Evolutionary conservation across 2,329 filamentous ascomycete genomes (phyloP).

Genomic region (Coniochaeta hoffmannii): DNA sequence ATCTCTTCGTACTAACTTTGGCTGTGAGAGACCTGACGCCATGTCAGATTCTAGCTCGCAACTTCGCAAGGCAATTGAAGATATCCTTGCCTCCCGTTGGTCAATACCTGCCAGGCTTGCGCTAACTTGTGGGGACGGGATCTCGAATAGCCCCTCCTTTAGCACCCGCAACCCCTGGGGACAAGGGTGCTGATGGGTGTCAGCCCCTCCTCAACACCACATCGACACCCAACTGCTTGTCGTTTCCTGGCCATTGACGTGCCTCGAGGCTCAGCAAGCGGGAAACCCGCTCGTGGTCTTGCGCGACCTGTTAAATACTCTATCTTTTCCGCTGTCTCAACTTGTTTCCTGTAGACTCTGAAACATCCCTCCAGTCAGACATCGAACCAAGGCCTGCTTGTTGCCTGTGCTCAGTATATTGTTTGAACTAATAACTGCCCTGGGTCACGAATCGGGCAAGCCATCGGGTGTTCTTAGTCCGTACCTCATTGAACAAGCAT

Average conservation of each 20-base stretch:
- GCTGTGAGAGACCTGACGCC: neutral
- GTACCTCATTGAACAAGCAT: neutral
- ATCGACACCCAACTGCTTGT: neutral
- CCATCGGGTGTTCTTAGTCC: neutral
- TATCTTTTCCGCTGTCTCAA: neutral
- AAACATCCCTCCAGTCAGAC: neutral
- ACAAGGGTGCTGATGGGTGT: neutral
- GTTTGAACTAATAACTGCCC: neutral
- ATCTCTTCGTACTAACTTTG: neutral
- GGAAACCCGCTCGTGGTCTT: neutral
- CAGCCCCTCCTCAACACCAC: conserved; percentile 2
- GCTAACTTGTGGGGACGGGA: neutral
- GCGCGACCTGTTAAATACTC: neutral
- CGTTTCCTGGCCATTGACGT: conserved; percentile 1
- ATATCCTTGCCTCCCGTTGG: neutral
- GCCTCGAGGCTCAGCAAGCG: neutral
- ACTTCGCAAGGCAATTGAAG: neutral
- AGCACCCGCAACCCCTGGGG: neutral
- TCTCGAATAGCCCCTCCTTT: conserved; percentile 1
- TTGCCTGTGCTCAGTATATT: neutral
- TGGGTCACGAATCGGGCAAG: neutral
- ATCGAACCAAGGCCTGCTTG: neutral
- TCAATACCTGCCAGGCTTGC: neutral
- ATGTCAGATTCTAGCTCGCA: neutral
- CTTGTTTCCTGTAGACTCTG: neutral